Conservation (phyloP, 306 rosid genomes). For the Fragaria iinumae region DNA sequence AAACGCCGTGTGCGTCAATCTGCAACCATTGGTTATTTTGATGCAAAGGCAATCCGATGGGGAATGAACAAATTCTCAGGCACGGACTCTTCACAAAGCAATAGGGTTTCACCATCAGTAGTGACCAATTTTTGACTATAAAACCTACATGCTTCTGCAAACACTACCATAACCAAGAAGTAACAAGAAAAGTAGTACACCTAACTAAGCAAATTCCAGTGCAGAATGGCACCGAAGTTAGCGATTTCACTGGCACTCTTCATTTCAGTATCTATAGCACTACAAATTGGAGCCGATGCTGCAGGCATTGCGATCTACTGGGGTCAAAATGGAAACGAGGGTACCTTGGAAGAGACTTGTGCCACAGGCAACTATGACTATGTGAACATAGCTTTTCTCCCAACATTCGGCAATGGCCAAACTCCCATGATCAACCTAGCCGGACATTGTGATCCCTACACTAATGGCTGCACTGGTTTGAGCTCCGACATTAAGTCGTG, state of each 20-base stretch:
- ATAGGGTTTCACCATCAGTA: neutral
- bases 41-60: neutral
- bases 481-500: constrained; percentile 44
- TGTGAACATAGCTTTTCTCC: constrained; percentile 44
- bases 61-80: neutral
- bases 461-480: constrained; percentile 36
- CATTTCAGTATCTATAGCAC: constrained; percentile 7
- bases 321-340: constrained; percentile 54
- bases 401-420: constrained; percentile 49
- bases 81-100: neutral
- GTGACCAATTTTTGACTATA: constrained; percentile 13
- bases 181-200: neutral
- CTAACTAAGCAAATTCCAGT: neutral
- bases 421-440: constrained; percentile 43
- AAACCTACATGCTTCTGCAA: constrained; percentile 2
- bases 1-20: neutral
- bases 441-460: constrained; percentile 49
- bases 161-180: constrained; percentile 7
- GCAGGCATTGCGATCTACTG: constrained; percentile 44
- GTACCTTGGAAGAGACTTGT: constrained; percentile 46
- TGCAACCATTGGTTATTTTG: neutral
- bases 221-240: constrained; percentile 29
- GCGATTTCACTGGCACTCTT: constrained; percentile 23
- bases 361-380: constrained; percentile 47
- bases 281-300: constrained; percentile 16